phyloP scores from a whole-genome alignment of 495 filamentous ascomycete genomes.

The Penicillium argentinense region DNA sequence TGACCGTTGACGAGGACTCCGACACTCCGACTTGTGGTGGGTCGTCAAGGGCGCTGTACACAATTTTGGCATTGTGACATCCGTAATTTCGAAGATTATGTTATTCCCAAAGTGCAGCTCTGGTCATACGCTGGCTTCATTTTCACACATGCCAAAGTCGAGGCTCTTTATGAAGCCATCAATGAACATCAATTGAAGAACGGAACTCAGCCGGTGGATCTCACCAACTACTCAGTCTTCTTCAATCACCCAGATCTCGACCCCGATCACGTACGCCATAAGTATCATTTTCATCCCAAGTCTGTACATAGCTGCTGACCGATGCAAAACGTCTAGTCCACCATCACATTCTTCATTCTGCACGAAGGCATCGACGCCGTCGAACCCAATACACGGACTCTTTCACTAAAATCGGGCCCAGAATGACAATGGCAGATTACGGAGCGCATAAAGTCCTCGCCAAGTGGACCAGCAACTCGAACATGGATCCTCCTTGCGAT shows the following conservation, averaged over 20 bases:
- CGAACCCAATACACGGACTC: slow-evolving; percentile 40
- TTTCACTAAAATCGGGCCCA: slow-evolving; percentile 45
- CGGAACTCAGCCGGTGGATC: slow-evolving; percentile 36
- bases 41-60: slow-evolving; percentile 59
- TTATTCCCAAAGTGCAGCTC: slow-evolving; percentile 33
- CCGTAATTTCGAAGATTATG: slow-evolving; percentile 49
- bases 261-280: slow-evolving; percentile 28
- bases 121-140: slow-evolving; percentile 47
- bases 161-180: slow-evolving; percentile 44
- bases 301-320: too few relatives aligned
- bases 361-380: slow-evolving; percentile 47
- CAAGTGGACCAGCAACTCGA: slow-evolving; percentile 38
- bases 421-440: slow-evolving; percentile 26
- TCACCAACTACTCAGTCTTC: slow-evolving; percentile 55
- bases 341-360: slow-evolving; percentile 53
- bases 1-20: slow-evolving; percentile 34
- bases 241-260: slow-evolving; percentile 41
- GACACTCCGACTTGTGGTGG: slow-evolving; percentile 56
- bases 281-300: neutral
- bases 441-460: slow-evolving; percentile 49
- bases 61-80: slow-evolving; percentile 62
- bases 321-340: too few relatives aligned
- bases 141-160: slow-evolving; percentile 49
- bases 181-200: slow-evolving; percentile 43
- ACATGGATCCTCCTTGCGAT: slow-evolving; percentile 37